Conservation (phyloP, 2,329 filamentous ascomycete species). For the Phaeosphaeriaceae sp. region DNA sequence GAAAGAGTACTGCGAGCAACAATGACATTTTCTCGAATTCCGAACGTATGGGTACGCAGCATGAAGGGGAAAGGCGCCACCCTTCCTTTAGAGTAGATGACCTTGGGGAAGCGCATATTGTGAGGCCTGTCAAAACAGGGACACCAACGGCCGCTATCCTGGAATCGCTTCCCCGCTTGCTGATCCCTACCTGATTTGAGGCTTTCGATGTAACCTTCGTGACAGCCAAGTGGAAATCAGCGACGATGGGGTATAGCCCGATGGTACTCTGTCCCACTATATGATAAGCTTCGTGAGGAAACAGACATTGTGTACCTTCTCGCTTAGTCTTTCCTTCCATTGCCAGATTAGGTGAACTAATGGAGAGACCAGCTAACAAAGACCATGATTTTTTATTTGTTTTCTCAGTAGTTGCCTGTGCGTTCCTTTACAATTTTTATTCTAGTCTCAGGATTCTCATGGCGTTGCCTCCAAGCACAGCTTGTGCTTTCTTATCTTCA, state of each 20-base stretch:
- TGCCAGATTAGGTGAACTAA: background rate
- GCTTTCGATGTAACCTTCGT: slow-evolving; percentile 26
- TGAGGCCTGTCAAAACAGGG: slow-evolving; percentile 2
- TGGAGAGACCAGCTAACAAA: background rate
- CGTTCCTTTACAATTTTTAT: background rate
- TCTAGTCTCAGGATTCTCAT: slow-evolving; percentile 56
- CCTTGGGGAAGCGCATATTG: too few relatives aligned
- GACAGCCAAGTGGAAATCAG: background rate
- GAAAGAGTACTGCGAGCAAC: slow-evolving; percentile 12
- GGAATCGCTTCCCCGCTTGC: slow-evolving; percentile 31
- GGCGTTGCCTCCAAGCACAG: slow-evolving; percentile 68
- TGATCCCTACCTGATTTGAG: slow-evolving; percentile 9
- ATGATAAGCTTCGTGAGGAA: background rate
- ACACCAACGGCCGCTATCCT: slow-evolving; percentile 16
- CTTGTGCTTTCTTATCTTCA: slow-evolving; percentile 55
- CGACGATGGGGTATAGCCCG: background rate
- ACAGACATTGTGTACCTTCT: background rate
- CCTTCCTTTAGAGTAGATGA: background rate
- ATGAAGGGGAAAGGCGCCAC: background rate
- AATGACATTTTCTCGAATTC: slow-evolving; percentile 14
- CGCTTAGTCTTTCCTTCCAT: background rate
- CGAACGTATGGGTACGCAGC: background rate
- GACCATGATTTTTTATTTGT: background rate
- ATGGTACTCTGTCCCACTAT: background rate
- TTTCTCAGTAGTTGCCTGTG: background rate